phyloP scores from a whole-genome alignment of 139 green algal genomes.

The Closterium sp. region DNA sequence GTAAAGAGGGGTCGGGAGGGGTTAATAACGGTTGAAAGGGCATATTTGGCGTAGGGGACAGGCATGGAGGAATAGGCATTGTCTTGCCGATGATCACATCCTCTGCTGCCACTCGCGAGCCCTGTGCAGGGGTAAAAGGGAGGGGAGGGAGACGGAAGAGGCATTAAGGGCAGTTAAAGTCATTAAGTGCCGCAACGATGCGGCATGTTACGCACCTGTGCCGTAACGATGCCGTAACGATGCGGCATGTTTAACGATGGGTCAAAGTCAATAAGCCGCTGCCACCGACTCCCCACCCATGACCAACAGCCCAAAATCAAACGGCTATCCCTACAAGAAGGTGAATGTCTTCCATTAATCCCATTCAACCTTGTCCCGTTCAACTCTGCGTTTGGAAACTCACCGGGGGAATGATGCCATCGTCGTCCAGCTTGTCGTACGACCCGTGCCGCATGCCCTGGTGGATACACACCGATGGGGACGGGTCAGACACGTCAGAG shows the following conservation, averaged over 20 bases:
- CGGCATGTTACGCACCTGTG: no score
- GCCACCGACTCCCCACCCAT: no score
- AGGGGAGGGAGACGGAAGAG: neutral
- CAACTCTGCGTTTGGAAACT: slow-evolving; percentile 17
- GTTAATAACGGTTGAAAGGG: neutral
- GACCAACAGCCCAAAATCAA: no score
- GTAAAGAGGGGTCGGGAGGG: neutral
- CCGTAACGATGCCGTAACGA: no score
- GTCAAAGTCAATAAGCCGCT: no score
- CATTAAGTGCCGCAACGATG: no score
- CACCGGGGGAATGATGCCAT: slow-evolving; percentile 78
- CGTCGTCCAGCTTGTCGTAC: slow-evolving; percentile 98
- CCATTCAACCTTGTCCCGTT: no score
- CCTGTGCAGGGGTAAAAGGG: slow-evolving; percentile 5
- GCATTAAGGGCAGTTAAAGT: no score
- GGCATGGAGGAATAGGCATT: slow-evolving; percentile 58
- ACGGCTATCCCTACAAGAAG: no score
- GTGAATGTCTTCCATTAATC: no score
- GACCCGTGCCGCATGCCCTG: slow-evolving; percentile 70
- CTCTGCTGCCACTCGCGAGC: slow-evolving; percentile 60
- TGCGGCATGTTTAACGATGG: no score
- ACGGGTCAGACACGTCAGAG: neutral
- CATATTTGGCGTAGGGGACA: neutral
- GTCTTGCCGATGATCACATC: slow-evolving; percentile 87
- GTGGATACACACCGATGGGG: neutral